These are phyloP conservation scores for Penicillium goetzii DNA, from an alignment of 495 filamentous ascomycete genomes.

Conservation along the genomic window DNA sequence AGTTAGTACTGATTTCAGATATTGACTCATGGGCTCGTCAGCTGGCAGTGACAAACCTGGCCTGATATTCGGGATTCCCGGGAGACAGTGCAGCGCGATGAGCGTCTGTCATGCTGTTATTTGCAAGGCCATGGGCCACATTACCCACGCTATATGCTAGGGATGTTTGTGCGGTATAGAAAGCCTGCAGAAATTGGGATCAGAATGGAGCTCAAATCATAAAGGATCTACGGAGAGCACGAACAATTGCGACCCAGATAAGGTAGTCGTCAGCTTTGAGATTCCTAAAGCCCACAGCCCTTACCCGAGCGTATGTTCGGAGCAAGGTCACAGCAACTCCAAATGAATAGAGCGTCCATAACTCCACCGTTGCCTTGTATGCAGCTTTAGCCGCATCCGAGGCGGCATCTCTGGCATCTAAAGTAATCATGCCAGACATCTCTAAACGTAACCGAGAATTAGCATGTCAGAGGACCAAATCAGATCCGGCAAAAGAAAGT, in stretches of 20 bases:
- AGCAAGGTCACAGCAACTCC: constrained; percentile 47
- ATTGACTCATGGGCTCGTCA: background rate
- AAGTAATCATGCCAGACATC: constrained; percentile 1
- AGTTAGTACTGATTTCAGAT: constrained; percentile 6
- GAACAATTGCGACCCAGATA: constrained; percentile 53
- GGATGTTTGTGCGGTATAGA: constrained; percentile 43
- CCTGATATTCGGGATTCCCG: constrained; percentile 38
- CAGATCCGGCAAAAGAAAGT: background rate
- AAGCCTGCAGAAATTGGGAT: constrained; percentile 27
- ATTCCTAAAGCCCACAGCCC: constrained; percentile 43
- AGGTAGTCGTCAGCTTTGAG: constrained; percentile 57
- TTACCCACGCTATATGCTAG: constrained; percentile 39
- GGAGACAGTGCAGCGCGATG: constrained; percentile 45
- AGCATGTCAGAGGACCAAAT: background rate
- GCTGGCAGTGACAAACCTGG: constrained; percentile 24
- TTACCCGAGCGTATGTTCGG: constrained; percentile 48
- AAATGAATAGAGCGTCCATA: constrained; percentile 51
- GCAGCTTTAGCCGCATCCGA: constrained; percentile 24
- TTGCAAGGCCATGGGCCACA: constrained; percentile 49
- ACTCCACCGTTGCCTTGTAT: constrained; percentile 42
- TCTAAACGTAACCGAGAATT: background rate
- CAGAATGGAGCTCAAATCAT: constrained; percentile 7
- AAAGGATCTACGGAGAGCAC: constrained; percentile 11
- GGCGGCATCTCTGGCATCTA: background rate
- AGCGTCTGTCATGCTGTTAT: constrained; percentile 53